phyloP scores from a whole-genome alignment of 495 filamentous ascomycete species.

The Evernia prunastri region DNA sequence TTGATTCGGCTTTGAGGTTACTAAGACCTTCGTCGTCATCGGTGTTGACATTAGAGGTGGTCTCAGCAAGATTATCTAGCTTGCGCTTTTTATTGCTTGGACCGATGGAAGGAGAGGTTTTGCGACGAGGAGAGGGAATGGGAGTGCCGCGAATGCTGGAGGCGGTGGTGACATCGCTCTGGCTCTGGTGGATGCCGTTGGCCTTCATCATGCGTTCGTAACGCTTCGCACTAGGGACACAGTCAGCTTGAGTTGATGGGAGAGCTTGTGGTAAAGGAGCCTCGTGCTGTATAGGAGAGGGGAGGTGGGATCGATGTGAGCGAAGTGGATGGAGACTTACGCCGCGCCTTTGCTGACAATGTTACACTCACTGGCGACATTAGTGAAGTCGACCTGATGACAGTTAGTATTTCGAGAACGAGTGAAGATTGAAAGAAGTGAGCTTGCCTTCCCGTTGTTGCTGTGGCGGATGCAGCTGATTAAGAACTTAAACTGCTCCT shows the following conservation, averaged over 20 bases:
- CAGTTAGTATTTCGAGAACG: slow-evolving; percentile 19
- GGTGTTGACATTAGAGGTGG: slow-evolving; percentile 25
- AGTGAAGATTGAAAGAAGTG: slow-evolving; percentile 2
- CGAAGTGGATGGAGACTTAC: slow-evolving; percentile 41
- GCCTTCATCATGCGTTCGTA: slow-evolving; percentile 59
- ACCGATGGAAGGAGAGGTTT: slow-evolving; percentile 18
- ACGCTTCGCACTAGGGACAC: slow-evolving; percentile 48
- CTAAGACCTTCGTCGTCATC: slow-evolving; percentile 34
- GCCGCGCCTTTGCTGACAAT: slow-evolving; percentile 60
- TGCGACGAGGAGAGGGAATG: slow-evolving; percentile 13
- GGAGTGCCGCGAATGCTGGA: slow-evolving; percentile 3
- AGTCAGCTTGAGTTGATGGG: not conserved
- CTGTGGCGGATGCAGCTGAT: slow-evolving; percentile 57
- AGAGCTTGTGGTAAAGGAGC: not conserved
- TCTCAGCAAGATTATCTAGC: slow-evolving; percentile 22
- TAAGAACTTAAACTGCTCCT: slow-evolving; percentile 57
- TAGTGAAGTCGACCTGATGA: slow-evolving; percentile 51
- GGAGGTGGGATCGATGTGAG: not conserved
- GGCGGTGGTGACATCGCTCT: not conserved
- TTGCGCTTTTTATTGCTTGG: slow-evolving; percentile 38
- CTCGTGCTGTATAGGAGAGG: slow-evolving; percentile 1
- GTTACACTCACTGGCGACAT: slow-evolving; percentile 55
- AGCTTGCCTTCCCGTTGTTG: slow-evolving; percentile 49
- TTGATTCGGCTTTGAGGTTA: slow-evolving; percentile 33
- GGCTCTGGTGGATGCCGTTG: slow-evolving; percentile 39